Percentiles rank a stretch among this genome's conserved stretches.
Evolutionary conservation across 805 yeast species (phyloP).

Genomic region (Allodekkera sacchari): DNA sequence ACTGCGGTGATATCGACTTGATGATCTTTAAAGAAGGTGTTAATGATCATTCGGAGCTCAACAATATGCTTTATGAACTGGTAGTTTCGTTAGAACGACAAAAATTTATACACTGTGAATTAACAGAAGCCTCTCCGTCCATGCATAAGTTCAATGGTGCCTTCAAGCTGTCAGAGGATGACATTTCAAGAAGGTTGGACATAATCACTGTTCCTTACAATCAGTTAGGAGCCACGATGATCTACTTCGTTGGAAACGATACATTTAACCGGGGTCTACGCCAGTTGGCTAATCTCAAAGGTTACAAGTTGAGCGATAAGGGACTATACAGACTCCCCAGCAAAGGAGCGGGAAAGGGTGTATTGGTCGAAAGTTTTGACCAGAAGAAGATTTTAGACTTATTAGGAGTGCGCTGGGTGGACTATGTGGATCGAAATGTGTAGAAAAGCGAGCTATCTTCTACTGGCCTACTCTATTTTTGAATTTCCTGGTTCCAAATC

Average conservation of each 20-base stretch:
- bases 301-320: constrained; percentile 29
- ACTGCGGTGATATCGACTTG: constrained; percentile 48
- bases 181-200: constrained; percentile 45
- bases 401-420: constrained; percentile 29
- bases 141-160: constrained; percentile 31
- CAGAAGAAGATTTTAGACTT: constrained; percentile 38
- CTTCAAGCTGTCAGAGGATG: constrained; percentile 18
- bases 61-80: constrained; percentile 10
- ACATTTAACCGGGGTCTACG: constrained; percentile 41
- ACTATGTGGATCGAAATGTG: constrained; percentile 14
- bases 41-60: constrained; percentile 14
- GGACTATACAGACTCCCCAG: constrained; percentile 29
- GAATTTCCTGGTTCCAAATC: too few relatives aligned
- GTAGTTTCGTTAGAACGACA: constrained; percentile 6
- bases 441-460: too few relatives aligned
- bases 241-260: constrained; percentile 50
- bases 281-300: constrained; percentile 31
- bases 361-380: constrained; percentile 32
- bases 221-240: constrained; percentile 36
- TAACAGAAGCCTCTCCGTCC: constrained; percentile 10
- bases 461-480: too few relatives aligned
- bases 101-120: constrained; percentile 16
- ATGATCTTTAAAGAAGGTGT: constrained; percentile 31
- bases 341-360: constrained; percentile 5
- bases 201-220: constrained; percentile 38